Evolutionary conservation across 768 basidiomycete genomes (phyloP).

Genomic region (Amanita exitialis): DNA sequence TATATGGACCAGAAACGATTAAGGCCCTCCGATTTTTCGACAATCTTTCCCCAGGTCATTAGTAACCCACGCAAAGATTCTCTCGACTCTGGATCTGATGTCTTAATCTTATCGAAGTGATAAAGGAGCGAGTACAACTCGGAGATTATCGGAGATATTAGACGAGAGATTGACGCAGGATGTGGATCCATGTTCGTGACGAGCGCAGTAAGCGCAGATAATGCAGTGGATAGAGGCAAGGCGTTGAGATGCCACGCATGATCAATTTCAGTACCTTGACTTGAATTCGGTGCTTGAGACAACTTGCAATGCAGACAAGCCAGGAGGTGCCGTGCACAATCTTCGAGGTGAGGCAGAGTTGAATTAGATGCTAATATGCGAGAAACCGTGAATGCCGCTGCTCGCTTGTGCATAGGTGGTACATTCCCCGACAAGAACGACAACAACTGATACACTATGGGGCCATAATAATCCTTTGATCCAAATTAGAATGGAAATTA

Average conservation of each 20-base stretch:
- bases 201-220: constrained; percentile 45
- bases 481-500: not conserved
- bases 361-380: constrained; percentile 42
- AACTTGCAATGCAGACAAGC: constrained; percentile 47
- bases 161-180: constrained; percentile 46
- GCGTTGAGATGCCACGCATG: not conserved
- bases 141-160: constrained; percentile 62
- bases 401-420: constrained; percentile 40
- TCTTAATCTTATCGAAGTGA: constrained; percentile 41
- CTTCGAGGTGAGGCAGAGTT: constrained; percentile 14
- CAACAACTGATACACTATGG: constrained; percentile 45
- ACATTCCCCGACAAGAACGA: constrained; percentile 34
- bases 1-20: constrained; percentile 50
- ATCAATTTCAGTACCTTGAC: not conserved
- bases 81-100: constrained; percentile 55
- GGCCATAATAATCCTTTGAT: constrained; percentile 50
- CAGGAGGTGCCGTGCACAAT: constrained; percentile 28
- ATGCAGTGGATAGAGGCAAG: constrained; percentile 24
- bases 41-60: constrained; percentile 67
- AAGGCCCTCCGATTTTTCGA: constrained; percentile 39
- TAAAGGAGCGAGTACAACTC: constrained; percentile 55
- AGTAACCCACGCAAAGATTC: constrained; percentile 53
- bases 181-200: constrained; percentile 75
- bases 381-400: constrained; percentile 60
- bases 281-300: constrained; percentile 9